Conservation (phyloP, 2,329 filamentous ascomycete genomes). For the Fusarium hainanense region DNA sequence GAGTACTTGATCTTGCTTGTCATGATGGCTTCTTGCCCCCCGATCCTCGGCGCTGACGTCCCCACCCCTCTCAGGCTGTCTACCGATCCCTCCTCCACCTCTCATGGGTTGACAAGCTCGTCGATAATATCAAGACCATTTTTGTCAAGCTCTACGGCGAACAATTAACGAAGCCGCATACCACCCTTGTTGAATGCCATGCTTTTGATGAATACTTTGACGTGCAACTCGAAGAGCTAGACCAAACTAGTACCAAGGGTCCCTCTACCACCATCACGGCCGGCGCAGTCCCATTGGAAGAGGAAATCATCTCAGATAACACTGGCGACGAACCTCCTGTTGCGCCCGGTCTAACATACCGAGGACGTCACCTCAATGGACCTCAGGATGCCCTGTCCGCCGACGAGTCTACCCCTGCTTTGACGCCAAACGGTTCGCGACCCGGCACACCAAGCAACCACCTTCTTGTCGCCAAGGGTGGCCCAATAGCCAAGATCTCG, state of each 20-base stretch:
- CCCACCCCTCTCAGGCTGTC: slow-evolving; percentile 73
- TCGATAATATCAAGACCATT: slow-evolving; percentile 93
- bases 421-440: slow-evolving; percentile 80
- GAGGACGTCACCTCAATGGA: slow-evolving; percentile 52
- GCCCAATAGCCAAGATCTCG: slow-evolving; percentile 81
- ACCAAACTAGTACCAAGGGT: slow-evolving; percentile 61
- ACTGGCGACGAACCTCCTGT: slow-evolving; percentile 39
- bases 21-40: slow-evolving; percentile 34
- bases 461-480: slow-evolving; percentile 75
- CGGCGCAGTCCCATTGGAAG: slow-evolving; percentile 48
- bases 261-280: slow-evolving; percentile 41
- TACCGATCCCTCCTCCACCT: slow-evolving; percentile 96
- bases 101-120: slow-evolving; percentile 95
- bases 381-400: slow-evolving; percentile 61
- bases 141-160: slow-evolving; percentile 92
- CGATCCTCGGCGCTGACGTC: slow-evolving; percentile 41
- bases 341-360: slow-evolving; percentile 56
- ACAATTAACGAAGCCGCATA: slow-evolving; percentile 83
- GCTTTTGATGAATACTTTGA: slow-evolving; percentile 95
- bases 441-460: slow-evolving; percentile 79
- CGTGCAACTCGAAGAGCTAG: slow-evolving; percentile 87
- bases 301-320: slow-evolving; percentile 50
- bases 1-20: slow-evolving; percentile 36
- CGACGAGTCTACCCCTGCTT: slow-evolving; percentile 73
- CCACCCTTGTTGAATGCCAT: slow-evolving; percentile 79